These are phyloP conservation scores for Chaetomium strumarium DNA, from an alignment of 2,329 filamentous ascomycete species.

Conservation along the genomic window DNA sequence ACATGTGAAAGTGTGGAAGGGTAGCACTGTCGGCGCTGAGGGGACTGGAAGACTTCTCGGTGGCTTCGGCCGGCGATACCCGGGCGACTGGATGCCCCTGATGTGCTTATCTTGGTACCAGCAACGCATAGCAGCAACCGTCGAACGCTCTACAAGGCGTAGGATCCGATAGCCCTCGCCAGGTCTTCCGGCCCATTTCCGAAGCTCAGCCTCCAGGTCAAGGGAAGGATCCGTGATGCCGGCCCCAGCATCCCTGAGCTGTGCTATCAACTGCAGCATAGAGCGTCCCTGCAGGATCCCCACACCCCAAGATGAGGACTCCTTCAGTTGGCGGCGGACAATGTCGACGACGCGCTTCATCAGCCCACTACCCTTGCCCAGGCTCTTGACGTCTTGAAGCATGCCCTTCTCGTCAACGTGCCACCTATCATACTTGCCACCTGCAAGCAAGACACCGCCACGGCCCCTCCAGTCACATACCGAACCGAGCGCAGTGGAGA, in stretches of 20 bases:
- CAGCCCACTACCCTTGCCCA: slow-evolving; percentile 65
- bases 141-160: slow-evolving; percentile 76
- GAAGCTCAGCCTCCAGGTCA: slow-evolving; percentile 38
- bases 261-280: slow-evolving; percentile 45
- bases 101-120: slow-evolving; percentile 85
- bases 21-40: slow-evolving; percentile 85
- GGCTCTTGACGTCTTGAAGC: slow-evolving; percentile 65
- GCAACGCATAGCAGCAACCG: slow-evolving; percentile 69
- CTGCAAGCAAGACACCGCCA: slow-evolving; percentile 73
- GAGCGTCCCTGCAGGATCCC: slow-evolving; percentile 57
- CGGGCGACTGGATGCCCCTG: slow-evolving; percentile 48
- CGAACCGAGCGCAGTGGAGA: slow-evolving; percentile 91
- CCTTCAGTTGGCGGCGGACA: slow-evolving; percentile 77
- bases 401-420: slow-evolving; percentile 83
- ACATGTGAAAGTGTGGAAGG: slow-evolving; percentile 96
- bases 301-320: slow-evolving; percentile 80
- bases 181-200: slow-evolving; percentile 62
- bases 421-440: slow-evolving; percentile 77
- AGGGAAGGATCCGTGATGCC: slow-evolving; percentile 30
- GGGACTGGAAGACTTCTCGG: slow-evolving; percentile 71
- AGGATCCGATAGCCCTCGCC: slow-evolving; percentile 88
- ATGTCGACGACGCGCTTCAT: slow-evolving; percentile 88
- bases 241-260: slow-evolving; percentile 39
- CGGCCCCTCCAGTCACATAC: slow-evolving; percentile 92
- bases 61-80: slow-evolving; percentile 67